These are phyloP conservation scores for Leucosporidium yakuticum DNA, from an alignment of 768 basidiomycete genomes.

Conservation along the genomic window DNA sequence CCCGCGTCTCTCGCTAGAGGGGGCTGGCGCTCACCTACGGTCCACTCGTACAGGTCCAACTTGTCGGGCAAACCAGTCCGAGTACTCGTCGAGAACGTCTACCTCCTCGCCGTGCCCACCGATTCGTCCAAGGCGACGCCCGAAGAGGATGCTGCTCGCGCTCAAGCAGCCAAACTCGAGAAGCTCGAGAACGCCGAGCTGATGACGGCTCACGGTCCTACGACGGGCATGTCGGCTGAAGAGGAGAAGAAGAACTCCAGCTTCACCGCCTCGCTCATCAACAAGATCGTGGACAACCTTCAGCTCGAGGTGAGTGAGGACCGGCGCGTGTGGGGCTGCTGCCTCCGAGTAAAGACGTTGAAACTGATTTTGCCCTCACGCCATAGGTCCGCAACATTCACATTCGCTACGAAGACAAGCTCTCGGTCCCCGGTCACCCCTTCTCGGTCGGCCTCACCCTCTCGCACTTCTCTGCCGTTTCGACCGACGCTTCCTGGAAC, in stretches of 20 bases:
- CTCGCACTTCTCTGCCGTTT: constrained; percentile 76
- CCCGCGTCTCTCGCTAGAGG: neutral
- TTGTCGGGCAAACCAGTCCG: constrained; percentile 84
- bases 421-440: constrained; percentile 95
- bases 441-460: constrained; percentile 88
- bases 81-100: constrained; percentile 85
- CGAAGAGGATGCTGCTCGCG: constrained; percentile 74
- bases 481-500: constrained; percentile 81
- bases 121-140: constrained; percentile 49
- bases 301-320: constrained; percentile 76
- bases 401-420: constrained; percentile 87
- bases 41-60: constrained; percentile 49
- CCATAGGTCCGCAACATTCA: constrained; percentile 63
- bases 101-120: constrained; percentile 82
- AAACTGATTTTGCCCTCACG: no score
- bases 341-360: neutral
- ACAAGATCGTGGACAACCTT: constrained; percentile 89
- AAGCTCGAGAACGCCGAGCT: constrained; percentile 82
- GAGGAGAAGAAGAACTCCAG: constrained; percentile 72
- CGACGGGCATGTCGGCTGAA: constrained; percentile 34
- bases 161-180: constrained; percentile 80
- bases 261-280: constrained; percentile 69
- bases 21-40: neutral
- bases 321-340: neutral
- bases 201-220: constrained; percentile 42